A percentile compares a stretch with the other conserved stretches of the same genome.
Evolutionary conservation across 1,284 basidiomycete species (phyloP).

Genomic region (Xerocomus amazonicus): DNA sequence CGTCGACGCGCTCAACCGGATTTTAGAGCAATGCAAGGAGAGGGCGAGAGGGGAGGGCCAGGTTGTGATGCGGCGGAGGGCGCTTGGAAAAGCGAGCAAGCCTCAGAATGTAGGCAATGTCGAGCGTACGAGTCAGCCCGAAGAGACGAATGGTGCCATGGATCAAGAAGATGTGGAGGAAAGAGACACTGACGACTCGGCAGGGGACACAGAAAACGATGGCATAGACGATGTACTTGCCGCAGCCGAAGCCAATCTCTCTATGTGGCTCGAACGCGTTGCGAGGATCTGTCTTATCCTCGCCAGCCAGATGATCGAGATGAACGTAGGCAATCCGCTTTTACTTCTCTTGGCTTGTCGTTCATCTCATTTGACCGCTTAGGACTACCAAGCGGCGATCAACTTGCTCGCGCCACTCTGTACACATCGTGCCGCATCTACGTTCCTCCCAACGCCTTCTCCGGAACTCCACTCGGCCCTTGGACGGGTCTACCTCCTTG

Average conservation of each 20-base stretch:
- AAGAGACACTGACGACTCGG: too few relatives aligned
- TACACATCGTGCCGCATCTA: slow-evolving; percentile 31
- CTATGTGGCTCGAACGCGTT: slow-evolving; percentile 78
- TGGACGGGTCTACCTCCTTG: slow-evolving; percentile 70
- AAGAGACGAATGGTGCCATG: too few relatives aligned
- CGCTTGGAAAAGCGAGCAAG: neutral
- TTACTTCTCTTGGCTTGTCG: neutral
- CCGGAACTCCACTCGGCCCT: slow-evolving; percentile 62
- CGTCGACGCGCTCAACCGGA: slow-evolving; percentile 69
- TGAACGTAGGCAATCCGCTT: slow-evolving; percentile 49
- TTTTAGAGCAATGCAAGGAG: slow-evolving; percentile 73
- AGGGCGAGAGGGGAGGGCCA: slow-evolving; percentile 47
- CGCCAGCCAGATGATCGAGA: slow-evolving; percentile 70
- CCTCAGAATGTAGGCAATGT: too few relatives aligned
- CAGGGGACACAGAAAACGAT: neutral
- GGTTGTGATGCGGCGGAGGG: slow-evolving; percentile 38
- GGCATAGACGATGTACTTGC: slow-evolving; percentile 18
- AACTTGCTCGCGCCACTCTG: slow-evolving; percentile 62
- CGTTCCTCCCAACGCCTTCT: slow-evolving; percentile 28
- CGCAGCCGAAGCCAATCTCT: slow-evolving; percentile 40
- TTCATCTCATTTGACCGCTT: slow-evolving; percentile 1
- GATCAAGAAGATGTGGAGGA: neutral
- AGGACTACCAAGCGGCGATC: slow-evolving; percentile 70
- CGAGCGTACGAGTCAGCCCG: too few relatives aligned
- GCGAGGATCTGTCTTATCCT: slow-evolving; percentile 67